A percentile compares a stretch with the other conserved stretches of the same genome.
Evolutionary conservation across 179 eudicot genomes (phyloP).

Genomic region (Camellia oleifera): DNA sequence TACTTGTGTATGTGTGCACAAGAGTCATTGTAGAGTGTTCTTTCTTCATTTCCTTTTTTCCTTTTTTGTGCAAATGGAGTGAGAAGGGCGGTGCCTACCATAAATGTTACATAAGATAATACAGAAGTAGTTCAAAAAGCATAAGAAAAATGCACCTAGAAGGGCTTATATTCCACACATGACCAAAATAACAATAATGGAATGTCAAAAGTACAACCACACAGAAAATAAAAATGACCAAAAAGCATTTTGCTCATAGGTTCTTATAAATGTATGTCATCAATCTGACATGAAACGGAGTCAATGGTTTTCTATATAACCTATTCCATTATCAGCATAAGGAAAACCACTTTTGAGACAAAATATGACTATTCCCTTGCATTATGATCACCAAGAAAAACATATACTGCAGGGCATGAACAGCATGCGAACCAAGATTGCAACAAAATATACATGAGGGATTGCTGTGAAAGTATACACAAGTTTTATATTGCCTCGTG

Average conservation of each 20-base stretch:
- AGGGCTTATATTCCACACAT: too few species aligned
- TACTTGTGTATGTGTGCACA: too few species aligned
- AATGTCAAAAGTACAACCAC: background rate
- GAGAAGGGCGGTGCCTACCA: too few species aligned
- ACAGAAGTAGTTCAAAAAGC: too few species aligned
- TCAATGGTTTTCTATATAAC: background rate
- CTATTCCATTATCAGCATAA: background rate
- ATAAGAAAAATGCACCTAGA: too few species aligned
- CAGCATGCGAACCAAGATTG: conserved; percentile 11
- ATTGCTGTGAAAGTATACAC: conserved; percentile 42
- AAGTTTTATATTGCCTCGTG: conserved; percentile 44
- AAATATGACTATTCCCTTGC: background rate
- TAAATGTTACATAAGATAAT: too few species aligned
- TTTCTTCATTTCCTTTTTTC: too few species aligned
- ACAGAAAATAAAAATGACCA: background rate
- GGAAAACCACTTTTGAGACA: background rate
- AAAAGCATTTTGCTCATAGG: background rate
- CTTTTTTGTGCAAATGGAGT: too few species aligned
- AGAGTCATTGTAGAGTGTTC: too few species aligned
- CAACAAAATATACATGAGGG: conserved; percentile 40
- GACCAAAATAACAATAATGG: background rate
- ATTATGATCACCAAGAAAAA: conserved; percentile 6
- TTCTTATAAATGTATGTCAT: background rate
- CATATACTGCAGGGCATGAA: conserved; percentile 4
- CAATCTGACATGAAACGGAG: conserved; percentile 7